Conservation (phyloP, 441 rosid genomes). For the Corymbia calophylla region DNA sequence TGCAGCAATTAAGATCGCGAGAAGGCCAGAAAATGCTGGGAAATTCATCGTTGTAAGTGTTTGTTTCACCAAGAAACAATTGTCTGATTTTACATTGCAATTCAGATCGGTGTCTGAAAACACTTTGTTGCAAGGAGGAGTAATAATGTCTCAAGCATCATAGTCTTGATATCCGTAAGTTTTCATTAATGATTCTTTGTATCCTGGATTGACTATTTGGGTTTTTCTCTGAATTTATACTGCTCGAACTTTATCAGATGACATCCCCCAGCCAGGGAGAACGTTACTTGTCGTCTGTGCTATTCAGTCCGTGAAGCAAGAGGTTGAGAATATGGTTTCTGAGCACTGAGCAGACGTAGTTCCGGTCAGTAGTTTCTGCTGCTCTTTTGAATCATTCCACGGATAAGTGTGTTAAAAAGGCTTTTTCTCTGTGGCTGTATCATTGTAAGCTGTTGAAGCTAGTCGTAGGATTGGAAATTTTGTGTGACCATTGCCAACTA, state of each 20-base stretch:
- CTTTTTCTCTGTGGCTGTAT: neutral
- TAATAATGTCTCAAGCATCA: neutral
- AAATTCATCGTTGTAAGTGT: slow-evolving; percentile 52
- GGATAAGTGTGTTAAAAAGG: neutral
- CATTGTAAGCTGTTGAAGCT: neutral
- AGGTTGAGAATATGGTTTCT: slow-evolving; percentile 44
- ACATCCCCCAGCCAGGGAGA: slow-evolving; percentile 87
- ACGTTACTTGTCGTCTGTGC: slow-evolving; percentile 69
- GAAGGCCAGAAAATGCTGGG: slow-evolving; percentile 64
- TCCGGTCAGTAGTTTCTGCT: neutral
- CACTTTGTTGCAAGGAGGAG: neutral
- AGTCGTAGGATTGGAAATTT: too few species aligned
- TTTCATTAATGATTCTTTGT: neutral
- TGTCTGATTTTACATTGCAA: fast-evolving
- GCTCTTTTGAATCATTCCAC: neutral
- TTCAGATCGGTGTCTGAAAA: neutral
- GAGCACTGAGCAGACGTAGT: slow-evolving; percentile 17
- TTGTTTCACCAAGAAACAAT: neutral
- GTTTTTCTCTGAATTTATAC: neutral
- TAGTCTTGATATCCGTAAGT: neutral
- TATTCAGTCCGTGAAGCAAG: slow-evolving; percentile 55
- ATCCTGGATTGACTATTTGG: neutral
- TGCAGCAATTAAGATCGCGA: slow-evolving; percentile 72
- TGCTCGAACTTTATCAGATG: slow-evolving; percentile 29
- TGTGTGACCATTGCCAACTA: too few species aligned